Percentiles rank a stretch among this genome's conserved stretches.
These are phyloP conservation scores for Strobilomyces confusus DNA, from an alignment of 768 basidiomycete genomes.

Conservation along the genomic window DNA sequence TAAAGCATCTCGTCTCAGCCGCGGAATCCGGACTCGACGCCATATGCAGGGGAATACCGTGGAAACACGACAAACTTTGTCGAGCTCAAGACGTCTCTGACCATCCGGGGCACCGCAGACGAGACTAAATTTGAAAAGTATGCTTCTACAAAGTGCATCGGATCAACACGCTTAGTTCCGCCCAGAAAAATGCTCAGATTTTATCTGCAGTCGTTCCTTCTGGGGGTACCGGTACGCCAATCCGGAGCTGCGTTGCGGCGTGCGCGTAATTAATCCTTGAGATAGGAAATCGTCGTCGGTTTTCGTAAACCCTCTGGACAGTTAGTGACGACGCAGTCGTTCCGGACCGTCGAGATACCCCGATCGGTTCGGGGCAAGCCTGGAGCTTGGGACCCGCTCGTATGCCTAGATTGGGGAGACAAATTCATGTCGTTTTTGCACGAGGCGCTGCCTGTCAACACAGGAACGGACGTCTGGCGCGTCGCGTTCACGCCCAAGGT, in stretches of 20 bases:
- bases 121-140: conserved; percentile 79
- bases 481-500: conserved; percentile 56
- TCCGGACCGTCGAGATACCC: conserved; percentile 78
- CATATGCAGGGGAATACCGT: conserved; percentile 50
- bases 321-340: conserved; percentile 60
- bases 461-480: conserved; percentile 57
- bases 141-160: conserved; percentile 10
- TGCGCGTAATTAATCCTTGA: conserved; percentile 3
- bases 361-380: conserved; percentile 72
- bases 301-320: conserved; percentile 79
- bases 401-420: conserved; percentile 75
- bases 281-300: conserved; percentile 79
- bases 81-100: conserved; percentile 83
- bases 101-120: conserved; percentile 61
- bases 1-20: conserved; percentile 19
- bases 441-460: conserved; percentile 26
- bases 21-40: not conserved
- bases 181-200: conserved; percentile 85
- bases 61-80: conserved; percentile 67
- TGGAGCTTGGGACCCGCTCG: conserved; percentile 70
- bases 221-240: conserved; percentile 77
- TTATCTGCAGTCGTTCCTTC: conserved; percentile 87
- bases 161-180: conserved; percentile 1
- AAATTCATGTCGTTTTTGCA: conserved; percentile 55
- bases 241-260: not conserved